These are phyloP conservation scores for Cryphonectria nitschkei DNA, from an alignment of 2,329 filamentous ascomycete species.

Conservation along the genomic window DNA sequence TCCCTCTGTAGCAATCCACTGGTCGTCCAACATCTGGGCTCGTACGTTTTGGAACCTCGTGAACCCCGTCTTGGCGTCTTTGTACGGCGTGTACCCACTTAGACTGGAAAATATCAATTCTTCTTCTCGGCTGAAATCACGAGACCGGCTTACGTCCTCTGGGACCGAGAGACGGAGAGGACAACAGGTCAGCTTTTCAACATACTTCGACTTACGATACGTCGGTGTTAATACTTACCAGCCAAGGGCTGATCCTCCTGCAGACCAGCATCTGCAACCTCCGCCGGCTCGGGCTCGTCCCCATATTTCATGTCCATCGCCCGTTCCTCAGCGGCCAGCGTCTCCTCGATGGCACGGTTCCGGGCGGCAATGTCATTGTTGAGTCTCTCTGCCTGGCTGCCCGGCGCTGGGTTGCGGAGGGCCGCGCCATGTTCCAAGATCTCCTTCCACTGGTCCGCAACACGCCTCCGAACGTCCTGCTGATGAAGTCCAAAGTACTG, in stretches of 20 bases:
- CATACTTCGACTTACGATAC: background rate
- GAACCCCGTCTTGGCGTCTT: constrained; percentile 16
- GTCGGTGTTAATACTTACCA: background rate
- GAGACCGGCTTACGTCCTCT: constrained; percentile 6
- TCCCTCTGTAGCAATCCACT: background rate
- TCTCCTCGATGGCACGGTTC: background rate
- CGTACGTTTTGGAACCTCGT: constrained; percentile 14
- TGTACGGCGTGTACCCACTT: constrained; percentile 15
- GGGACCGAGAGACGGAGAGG: no score
- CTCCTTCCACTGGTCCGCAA: constrained; percentile 17
- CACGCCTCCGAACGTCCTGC: background rate
- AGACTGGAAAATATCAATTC: constrained; percentile 14
- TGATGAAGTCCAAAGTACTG: background rate
- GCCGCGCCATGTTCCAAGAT: constrained; percentile 8
- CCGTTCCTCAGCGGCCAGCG: background rate
- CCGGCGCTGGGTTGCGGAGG: background rate
- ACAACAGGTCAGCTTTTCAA: background rate
- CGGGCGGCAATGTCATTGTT: background rate
- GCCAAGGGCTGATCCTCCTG: constrained; percentile 4
- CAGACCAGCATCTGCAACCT: background rate
- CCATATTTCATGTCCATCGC: background rate
- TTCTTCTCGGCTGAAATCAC: background rate
- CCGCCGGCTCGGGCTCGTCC: no score
- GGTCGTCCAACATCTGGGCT: background rate
- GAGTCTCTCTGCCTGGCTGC: background rate